These are phyloP conservation scores for Trichosporon sp. DNA, from an alignment of 1,284 basidiomycete genomes.

Conservation along the genomic window DNA sequence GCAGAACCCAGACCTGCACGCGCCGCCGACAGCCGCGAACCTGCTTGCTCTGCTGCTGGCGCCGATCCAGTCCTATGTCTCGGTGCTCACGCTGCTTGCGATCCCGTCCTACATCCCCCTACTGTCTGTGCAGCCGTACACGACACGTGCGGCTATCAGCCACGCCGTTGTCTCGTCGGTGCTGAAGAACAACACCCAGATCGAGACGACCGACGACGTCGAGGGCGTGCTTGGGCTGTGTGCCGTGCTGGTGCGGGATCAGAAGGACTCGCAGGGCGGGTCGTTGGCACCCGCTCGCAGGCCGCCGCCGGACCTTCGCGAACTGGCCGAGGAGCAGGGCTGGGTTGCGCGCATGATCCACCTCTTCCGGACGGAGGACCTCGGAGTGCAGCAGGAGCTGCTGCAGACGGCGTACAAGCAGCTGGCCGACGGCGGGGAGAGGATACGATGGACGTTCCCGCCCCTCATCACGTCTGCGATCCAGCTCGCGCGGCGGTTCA, in stretches of 20 bases:
- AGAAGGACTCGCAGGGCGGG: conserved; percentile 68
- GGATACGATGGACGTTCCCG: conserved; percentile 92
- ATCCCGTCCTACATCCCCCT: conserved; percentile 83
- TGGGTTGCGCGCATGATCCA: conserved; percentile 97
- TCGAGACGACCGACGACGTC: conserved; percentile 87
- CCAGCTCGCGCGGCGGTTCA: conserved; percentile 85
- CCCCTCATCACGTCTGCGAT: conserved; percentile 87
- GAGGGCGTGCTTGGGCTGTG: conserved; percentile 87
- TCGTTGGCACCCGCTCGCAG: conserved; percentile 38
- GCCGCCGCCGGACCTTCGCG: conserved; percentile 70
- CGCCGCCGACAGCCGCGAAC: conserved; percentile 80
- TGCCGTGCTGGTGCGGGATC: conserved; percentile 85
- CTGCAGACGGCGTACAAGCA: conserved; percentile 83
- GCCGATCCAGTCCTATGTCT: conserved; percentile 91
- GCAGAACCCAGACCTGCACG: conserved; percentile 82
- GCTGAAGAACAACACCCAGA: conserved; percentile 89
- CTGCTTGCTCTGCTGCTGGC: conserved; percentile 85
- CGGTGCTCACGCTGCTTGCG: conserved; percentile 87
- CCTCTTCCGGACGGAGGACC: conserved; percentile 79
- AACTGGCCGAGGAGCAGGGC: conserved; percentile 93
- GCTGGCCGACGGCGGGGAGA: conserved; percentile 85
- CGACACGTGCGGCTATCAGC: conserved; percentile 82
- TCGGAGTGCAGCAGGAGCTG: conserved; percentile 78
- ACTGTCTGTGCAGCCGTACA: conserved; percentile 79
- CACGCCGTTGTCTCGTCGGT: conserved; percentile 89